phyloP scores from a whole-genome alignment of 352 stramenopile genomes.

The Globisporangium spiculum region DNA sequence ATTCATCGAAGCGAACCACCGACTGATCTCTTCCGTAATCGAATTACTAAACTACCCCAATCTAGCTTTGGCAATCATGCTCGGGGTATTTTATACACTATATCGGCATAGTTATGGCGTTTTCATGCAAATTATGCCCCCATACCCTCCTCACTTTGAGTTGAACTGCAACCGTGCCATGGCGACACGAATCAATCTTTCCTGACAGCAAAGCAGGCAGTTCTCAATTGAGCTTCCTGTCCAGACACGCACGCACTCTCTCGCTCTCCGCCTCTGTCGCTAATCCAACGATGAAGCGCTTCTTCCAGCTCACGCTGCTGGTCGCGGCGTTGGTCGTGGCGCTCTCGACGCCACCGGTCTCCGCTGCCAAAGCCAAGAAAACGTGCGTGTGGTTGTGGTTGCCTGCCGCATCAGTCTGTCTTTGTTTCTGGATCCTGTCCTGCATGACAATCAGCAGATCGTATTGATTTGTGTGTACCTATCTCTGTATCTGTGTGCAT shows the following conservation, averaged over 20 bases:
- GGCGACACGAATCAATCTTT: constrained; percentile 13
- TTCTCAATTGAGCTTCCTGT: constrained; percentile 3
- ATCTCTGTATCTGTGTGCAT: not conserved
- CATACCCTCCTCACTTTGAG: not conserved
- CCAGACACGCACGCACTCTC: not conserved
- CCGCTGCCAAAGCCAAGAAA: constrained; percentile 38
- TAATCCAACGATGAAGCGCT: constrained; percentile 1
- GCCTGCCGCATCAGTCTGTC: not conserved
- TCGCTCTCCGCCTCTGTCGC: not conserved
- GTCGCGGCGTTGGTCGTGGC: constrained; percentile 31
- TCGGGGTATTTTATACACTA: not conserved
- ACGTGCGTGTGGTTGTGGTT: constrained; percentile 27
- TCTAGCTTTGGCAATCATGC: not conserved
- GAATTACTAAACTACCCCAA: not conserved
- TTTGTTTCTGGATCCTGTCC: not conserved
- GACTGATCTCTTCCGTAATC: not conserved
- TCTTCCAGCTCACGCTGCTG: constrained; percentile 29
- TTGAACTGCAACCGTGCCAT: constrained; percentile 8
- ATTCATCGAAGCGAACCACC: not conserved
- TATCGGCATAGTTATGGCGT: not conserved
- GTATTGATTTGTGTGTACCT: not conserved
- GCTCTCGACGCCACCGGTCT: constrained; percentile 10
- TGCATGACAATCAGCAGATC: not conserved
- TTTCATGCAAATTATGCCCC: not conserved
- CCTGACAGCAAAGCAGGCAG: not conserved